A percentile compares a stretch with the other conserved stretches of the same genome.
phyloP scores from a whole-genome alignment of 257 asterid genomes.

The Verbascum thapsus region DNA sequence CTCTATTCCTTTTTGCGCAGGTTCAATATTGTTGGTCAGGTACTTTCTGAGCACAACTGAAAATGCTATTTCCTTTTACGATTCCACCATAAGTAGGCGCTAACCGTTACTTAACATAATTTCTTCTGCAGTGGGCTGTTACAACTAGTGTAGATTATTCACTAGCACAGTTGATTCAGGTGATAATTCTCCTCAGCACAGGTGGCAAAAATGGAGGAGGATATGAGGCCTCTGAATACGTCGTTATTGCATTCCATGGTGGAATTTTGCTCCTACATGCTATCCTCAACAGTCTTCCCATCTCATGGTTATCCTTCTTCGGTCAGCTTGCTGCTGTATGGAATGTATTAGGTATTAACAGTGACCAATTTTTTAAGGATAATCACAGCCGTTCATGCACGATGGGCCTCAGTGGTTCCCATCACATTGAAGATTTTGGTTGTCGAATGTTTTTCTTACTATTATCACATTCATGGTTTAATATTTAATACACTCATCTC shows the following conservation, averaged over 20 bases:
- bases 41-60: constrained; percentile 40
- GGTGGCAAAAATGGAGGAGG: constrained; percentile 95
- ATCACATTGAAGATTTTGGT: too few relatives aligned
- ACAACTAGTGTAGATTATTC: constrained; percentile 90
- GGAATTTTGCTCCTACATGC: constrained; percentile 77
- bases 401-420: too few relatives aligned
- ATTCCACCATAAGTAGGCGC: constrained; percentile 20
- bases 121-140: constrained; percentile 90
- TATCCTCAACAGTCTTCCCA: constrained; percentile 78
- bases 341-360: constrained; percentile 70
- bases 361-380: too few relatives aligned
- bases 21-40: constrained; percentile 99
- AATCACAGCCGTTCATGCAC: too few relatives aligned
- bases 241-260: constrained; percentile 72
- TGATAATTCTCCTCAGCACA: constrained; percentile 86
- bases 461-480: background rate
- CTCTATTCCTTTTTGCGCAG: constrained; percentile 49
- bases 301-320: constrained; percentile 72
- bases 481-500: background rate
- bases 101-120: constrained; percentile 26
- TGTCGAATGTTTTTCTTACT: too few relatives aligned
- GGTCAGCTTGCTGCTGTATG: constrained; percentile 95
- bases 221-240: constrained; percentile 80
- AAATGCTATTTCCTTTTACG: constrained; percentile 10
- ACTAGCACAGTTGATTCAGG: constrained; percentile 87